Conservation (phyloP, 169 alveolate species). For the Eimeria acervulina region DNA sequence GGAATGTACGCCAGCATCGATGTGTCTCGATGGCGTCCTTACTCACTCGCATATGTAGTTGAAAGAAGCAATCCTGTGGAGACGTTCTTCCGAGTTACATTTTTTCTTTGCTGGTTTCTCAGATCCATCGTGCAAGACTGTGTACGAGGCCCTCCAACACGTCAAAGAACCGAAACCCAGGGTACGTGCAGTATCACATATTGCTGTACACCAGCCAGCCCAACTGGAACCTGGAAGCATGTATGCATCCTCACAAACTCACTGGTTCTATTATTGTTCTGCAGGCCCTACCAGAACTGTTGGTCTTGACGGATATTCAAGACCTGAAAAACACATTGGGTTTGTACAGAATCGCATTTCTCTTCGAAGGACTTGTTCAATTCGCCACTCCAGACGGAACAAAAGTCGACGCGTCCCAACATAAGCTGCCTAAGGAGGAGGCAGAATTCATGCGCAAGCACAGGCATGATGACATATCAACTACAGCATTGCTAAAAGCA, state of each 20-base stretch:
- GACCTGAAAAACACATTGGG: constrained; percentile 71
- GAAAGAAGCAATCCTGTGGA: neutral
- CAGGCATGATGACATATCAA: constrained; percentile 35
- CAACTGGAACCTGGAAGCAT: neutral
- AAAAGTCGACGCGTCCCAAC: constrained; percentile 37
- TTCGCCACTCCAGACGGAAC: constrained; percentile 66
- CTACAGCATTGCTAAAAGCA: constrained; percentile 44
- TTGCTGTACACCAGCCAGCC: neutral
- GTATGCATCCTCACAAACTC: neutral
- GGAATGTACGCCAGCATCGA: constrained; percentile 49
- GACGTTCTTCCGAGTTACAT: neutral
- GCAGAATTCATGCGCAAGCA: constrained; percentile 64
- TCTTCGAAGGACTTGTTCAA: constrained; percentile 81
- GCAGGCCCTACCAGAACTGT: constrained; percentile 75
- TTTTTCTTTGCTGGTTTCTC: neutral
- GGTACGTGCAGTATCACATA: neutral
- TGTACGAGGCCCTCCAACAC: constrained; percentile 74
- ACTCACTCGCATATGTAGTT: neutral
- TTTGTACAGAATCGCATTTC: constrained; percentile 35
- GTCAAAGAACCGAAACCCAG: constrained; percentile 28
- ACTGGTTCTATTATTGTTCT: neutral
- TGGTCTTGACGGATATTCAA: constrained; percentile 78
- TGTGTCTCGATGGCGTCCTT: neutral
- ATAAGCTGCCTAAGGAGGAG: constrained; percentile 15
- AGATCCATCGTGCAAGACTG: constrained; percentile 70